Evolutionary conservation across 768 basidiomycete genomes (phyloP), one percentile per base, ranked within the genome.

Genomic region (Mycena leptocephala): DNA sequence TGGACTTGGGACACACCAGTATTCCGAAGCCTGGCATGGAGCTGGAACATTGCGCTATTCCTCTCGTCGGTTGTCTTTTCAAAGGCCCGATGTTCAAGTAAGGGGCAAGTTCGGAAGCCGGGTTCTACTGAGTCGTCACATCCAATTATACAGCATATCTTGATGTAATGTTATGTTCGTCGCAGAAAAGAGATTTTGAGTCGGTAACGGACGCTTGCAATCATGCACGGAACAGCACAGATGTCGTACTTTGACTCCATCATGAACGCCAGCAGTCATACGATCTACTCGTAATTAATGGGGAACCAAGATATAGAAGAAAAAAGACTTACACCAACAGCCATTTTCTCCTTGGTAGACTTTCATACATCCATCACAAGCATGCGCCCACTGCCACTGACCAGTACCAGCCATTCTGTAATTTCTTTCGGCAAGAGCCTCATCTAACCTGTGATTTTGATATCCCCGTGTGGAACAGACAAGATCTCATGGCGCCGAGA

Each of bases 351-450:
- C 67, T 51, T 64, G 55, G n/a, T 75, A 70, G 7, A 75, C 39
- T 48, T 58, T 61, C 41, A 46, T 63, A 39, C 75, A 76, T 20
- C 35, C 16, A 22, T 56, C 26, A n/a, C 75, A 76, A 3, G 61
- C 51, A 66, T 76, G 75, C n/a, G 61, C 48, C 75, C 75, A 76
- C 4, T 32, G 24, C 4, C 10, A 5, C 39, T 76, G 75, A 8
- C 75, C 75, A 2, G 69, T 76, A 9, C 75, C 75, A 35, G 35
- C 62, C 69, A 76, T 71, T 2, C 39, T 28, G 33, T 70, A 46
- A 61, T 76, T 76, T 6, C 75, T 18, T 32, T 70, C 68, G 3
- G 28, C 51, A 1, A 75, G 43, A 9, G 67, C 65, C 11, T 62
- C 67, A 33, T 68, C 66, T 16, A 75, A 26, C 3, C 74, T 67